These are phyloP conservation scores for Dothistroma pini DNA, from an alignment of 2,329 filamentous ascomycete genomes.

Conservation along the genomic window DNA sequence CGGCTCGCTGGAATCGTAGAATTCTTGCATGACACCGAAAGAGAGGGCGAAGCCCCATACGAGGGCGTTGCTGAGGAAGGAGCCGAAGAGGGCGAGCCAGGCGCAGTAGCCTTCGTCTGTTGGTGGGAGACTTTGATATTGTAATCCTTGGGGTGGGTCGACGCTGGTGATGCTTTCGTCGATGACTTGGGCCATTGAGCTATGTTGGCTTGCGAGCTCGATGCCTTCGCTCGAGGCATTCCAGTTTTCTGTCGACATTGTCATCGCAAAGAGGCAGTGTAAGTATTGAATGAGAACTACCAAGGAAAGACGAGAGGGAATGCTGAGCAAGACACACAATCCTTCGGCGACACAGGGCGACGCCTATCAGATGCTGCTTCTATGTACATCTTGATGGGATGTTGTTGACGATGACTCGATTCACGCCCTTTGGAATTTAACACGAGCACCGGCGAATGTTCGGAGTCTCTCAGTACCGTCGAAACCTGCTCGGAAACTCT, in stretches of 20 bases:
- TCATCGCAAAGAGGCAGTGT: too few species aligned
- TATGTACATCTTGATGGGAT: too few species aligned
- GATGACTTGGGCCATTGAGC: background rate
- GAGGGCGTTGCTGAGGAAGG: conserved; percentile 31
- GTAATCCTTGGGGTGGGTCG: background rate
- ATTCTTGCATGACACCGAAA: conserved; percentile 32
- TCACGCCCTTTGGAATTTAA: too few species aligned
- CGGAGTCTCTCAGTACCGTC: too few species aligned
- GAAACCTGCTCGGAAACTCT: too few species aligned
- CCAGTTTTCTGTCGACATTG: background rate
- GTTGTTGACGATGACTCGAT: too few species aligned
- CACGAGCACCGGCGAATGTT: too few species aligned
- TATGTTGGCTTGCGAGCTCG: background rate
- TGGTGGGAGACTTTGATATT: conserved; percentile 28
- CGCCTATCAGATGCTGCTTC: too few species aligned
- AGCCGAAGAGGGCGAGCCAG: conserved; percentile 48
- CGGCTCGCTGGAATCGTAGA: conserved; percentile 27
- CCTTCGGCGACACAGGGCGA: too few species aligned
- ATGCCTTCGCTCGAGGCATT: background rate
- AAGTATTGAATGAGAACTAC: too few species aligned
- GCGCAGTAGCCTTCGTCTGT: conserved; percentile 39
- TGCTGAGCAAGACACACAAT: too few species aligned
- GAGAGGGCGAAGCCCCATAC: conserved; percentile 33
- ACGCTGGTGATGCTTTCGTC: background rate
- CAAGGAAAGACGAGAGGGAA: too few species aligned